phyloP scores from a whole-genome alignment of 2,329 filamentous ascomycete genomes.

The Spiromastix sp. region DNA sequence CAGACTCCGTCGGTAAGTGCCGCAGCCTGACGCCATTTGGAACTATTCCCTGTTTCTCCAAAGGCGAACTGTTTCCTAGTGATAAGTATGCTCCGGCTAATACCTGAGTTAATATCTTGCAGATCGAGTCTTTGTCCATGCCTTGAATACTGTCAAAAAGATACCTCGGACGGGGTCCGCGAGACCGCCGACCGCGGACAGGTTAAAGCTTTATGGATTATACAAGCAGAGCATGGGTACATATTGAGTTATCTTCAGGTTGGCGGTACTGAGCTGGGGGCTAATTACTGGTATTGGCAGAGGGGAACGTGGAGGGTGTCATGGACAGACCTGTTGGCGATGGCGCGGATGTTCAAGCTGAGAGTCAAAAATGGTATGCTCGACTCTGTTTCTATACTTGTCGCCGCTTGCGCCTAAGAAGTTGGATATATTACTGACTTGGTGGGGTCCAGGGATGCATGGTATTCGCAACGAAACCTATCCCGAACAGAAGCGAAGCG shows the following conservation, averaged over 20 bases:
- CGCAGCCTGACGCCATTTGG: no score
- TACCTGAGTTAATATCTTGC: not conserved
- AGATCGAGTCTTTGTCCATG: constrained; percentile 99
- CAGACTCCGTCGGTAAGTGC: constrained; percentile 37
- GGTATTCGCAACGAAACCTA: constrained; percentile 77
- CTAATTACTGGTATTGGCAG: constrained; percentile 28
- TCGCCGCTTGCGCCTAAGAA: constrained; percentile 10
- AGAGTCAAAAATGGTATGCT: constrained; percentile 56
- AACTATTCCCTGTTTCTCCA: no score
- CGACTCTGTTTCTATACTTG: constrained; percentile 3
- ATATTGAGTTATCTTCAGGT: no score
- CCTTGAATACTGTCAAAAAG: constrained; percentile 96
- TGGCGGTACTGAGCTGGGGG: constrained; percentile 14
- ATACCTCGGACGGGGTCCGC: constrained; percentile 87
- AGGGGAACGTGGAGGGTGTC: constrained; percentile 89
- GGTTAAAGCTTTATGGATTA: constrained; percentile 87
- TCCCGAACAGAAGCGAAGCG: constrained; percentile 87
- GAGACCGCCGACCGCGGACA: constrained; percentile 73
- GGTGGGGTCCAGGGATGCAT: constrained; percentile 59
- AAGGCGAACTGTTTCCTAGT: no score
- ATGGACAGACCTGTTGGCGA: constrained; percentile 66
- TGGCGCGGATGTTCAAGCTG: constrained; percentile 41
- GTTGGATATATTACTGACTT: not conserved
- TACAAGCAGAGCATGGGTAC: constrained; percentile 94
- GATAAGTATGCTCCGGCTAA: no score